Evolutionary conservation across 106 monocot genomes (phyloP), one percentile per base, ranked within the genome.

Genomic region (Dactylorhiza incarnata): DNA sequence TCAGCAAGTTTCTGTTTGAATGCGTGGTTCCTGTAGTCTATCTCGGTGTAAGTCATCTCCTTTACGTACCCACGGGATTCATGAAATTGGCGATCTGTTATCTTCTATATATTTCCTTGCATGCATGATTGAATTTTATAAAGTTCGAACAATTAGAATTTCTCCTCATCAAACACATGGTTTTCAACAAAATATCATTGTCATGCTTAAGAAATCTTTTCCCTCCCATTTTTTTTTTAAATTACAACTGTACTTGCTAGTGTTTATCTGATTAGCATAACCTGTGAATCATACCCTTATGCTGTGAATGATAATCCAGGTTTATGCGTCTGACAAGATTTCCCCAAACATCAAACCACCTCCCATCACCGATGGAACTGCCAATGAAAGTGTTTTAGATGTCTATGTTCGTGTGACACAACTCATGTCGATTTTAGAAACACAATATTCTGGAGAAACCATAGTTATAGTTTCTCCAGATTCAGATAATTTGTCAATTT

Each of bases 341-440:
- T 95, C 95, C 25, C 81, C 92, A 71, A 81, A 85, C 50, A 89
- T 78, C 68, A 95, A 95, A 75, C 92, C 95, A 0, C 95, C 95
- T 74, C 86, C 92, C n/a, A 87, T 74, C 48, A 73, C 55, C 73
- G 83, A 95, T 56, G 95, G 95, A 74, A 95, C 92, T 10, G 92
- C 92, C 46, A 95, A 92, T 79, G 92, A 95, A 87, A 95, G 95
- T 68, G 92, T 89, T 59, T 70, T 84, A n/a, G 92, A 95, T 76
- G 95, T 95, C 61, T 95, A 86, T 86, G 95, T 95, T 44, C 80
- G 92, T 43, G 86, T 92, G 44, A 89, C 89, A 16, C 89, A 92
- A 47, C 89, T 95, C 49, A 95, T 92, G 95, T 95, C 95, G 20
- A 81, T 95, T 61, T 78, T 95, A 63, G 95, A 95, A 65, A 95